Base-by-base conservation (phyloP, 2,329 filamentous ascomycete species). In the Fusarium sp. region DNA sequence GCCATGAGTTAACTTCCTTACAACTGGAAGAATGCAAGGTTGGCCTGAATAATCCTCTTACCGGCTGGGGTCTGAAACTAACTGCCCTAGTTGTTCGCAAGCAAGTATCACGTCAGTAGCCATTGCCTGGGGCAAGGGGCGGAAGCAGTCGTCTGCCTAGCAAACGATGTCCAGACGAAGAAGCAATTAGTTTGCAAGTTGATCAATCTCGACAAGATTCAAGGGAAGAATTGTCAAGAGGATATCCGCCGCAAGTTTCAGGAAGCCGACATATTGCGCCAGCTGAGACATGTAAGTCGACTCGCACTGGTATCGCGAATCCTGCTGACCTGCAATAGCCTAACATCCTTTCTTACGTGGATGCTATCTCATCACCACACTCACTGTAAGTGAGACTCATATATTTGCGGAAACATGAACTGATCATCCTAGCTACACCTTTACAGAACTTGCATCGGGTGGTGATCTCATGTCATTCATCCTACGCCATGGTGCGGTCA, bases 101-200 rank as follows among this genome's bases (percentile, higher is more conserved):
- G 79, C 48, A 79, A 77, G 39, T 84, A 83, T 58, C 33, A 58
- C 1, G 59, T 85, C 36, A 80, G 81, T 10, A 68, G 79, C 16
- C 79, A 79, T 18, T 81, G 82, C 45, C 78, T 85, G 14, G 83
- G 83, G 4, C 74, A 79, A 38, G 83, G 83, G 5, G 77, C 80
- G 28, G 81, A 84, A 65, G 83, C 79, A 20, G 69, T 75, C 22
- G 82, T 84, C 18, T 82, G 81, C 53, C 74, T 84, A 12, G 81
- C 83, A 13, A 78, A 86, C 6, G 85, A 92, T 22, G 78, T 82
- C 30, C 79, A 79, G 12, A 88, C 86, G 1, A 83, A 85, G 41
- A 85, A 85, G 61, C 92, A 94, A 75, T 72, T 93, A 26, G 91
- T 91, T 16, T 94, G 92, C 83, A 94, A 94, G 75, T 80, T 93